phyloP scores from a whole-genome alignment of 495 filamentous ascomycete genomes.

The Penicillium pulvis region DNA sequence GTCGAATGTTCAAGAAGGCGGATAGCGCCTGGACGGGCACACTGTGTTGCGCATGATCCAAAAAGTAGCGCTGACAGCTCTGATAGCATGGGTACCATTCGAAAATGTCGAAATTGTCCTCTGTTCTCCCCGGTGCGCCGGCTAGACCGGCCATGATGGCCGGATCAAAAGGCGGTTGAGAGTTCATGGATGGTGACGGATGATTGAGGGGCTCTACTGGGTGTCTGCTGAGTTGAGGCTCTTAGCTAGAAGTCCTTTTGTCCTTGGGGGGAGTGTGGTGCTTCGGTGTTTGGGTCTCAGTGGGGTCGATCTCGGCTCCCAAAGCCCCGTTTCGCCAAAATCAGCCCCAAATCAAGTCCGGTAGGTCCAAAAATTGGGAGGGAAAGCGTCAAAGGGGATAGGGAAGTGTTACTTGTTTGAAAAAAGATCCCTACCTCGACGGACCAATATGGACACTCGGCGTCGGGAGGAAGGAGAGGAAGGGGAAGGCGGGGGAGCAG shows the following conservation, averaged over 20 bases:
- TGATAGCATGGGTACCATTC: constrained; percentile 94
- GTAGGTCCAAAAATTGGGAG: not conserved
- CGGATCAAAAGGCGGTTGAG: constrained; percentile 41
- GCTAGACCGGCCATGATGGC: constrained; percentile 43
- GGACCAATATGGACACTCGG: constrained; percentile 39
- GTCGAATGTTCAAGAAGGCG: constrained; percentile 82
- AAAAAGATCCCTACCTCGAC: constrained; percentile 45
- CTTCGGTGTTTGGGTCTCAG: constrained; percentile 15
- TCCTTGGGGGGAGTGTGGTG: not conserved
- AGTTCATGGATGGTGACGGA: constrained; percentile 35
- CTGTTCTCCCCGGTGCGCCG: constrained; percentile 38
- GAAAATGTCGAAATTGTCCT: constrained; percentile 71
- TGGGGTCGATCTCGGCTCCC: constrained; percentile 21
- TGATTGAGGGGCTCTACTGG: constrained; percentile 18
- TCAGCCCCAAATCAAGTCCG: not conserved
- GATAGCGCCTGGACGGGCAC: constrained; percentile 83
- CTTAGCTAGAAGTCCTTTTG: constrained; percentile 9
- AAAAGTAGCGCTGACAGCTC: constrained; percentile 88
- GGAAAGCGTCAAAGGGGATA: constrained; percentile 3
- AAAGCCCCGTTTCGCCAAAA: constrained; percentile 2
- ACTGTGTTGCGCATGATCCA: constrained; percentile 88
- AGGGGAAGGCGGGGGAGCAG: constrained; percentile 32
- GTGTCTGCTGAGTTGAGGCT: constrained; percentile 11
- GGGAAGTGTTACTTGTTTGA: constrained; percentile 38
- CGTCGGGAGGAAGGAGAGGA: constrained; percentile 34